These are phyloP conservation scores for Huiozyma sinensis DNA, from an alignment of 805 yeast species.

Conservation along the genomic window DNA sequence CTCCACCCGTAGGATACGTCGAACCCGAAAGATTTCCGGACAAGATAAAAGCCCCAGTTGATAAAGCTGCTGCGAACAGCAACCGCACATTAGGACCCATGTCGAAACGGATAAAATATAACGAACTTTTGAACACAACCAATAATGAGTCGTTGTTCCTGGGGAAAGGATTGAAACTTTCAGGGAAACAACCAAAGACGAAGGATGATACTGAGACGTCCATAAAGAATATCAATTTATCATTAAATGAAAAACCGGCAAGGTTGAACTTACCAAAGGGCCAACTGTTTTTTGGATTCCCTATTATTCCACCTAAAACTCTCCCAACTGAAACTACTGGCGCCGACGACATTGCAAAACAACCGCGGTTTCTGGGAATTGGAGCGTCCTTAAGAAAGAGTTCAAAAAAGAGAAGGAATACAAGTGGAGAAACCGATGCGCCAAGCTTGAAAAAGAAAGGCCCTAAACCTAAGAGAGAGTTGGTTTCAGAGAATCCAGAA, in stretches of 20 bases:
- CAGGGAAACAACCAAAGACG: conserved; percentile 37
- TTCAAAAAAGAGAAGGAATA: conserved; percentile 51
- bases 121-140: conserved; percentile 41
- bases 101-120: conserved; percentile 57
- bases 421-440: no score
- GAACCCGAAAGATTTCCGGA: conserved; percentile 61
- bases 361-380: conserved; percentile 41
- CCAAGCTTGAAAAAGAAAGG: conserved; percentile 23
- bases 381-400: conserved; percentile 71
- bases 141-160: conserved; percentile 29
- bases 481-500: conserved; percentile 59
- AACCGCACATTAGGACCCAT: conserved; percentile 50
- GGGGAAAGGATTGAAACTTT: conserved; percentile 63
- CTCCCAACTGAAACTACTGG: conserved; percentile 28
- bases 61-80: conserved; percentile 26
- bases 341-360: conserved; percentile 11
- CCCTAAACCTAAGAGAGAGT: conserved; percentile 48
- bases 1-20: conserved; percentile 97
- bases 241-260: conserved; percentile 54
- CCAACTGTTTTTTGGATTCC: conserved; percentile 88
- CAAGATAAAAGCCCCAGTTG: conserved; percentile 1
- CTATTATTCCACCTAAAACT: conserved; percentile 40
- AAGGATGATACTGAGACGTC: conserved; percentile 1
- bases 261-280: conserved; percentile 71
- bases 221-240: conserved; percentile 34